These are phyloP conservation scores for Gamsiella multidivaricata DNA, from an alignment of 192 early-diverging fungal genomes.

Conservation along the genomic window DNA sequence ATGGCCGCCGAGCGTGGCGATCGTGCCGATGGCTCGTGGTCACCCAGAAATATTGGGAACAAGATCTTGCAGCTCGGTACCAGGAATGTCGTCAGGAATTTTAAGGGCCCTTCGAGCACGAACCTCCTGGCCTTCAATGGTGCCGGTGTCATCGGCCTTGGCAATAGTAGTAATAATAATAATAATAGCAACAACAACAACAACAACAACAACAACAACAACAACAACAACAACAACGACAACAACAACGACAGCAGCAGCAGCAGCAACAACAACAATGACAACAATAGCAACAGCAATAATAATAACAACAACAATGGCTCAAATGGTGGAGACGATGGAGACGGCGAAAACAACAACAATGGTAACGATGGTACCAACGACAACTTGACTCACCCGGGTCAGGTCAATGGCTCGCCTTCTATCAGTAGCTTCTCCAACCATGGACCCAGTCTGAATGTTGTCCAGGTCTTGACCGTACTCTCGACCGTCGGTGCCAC, in stretches of 20 bases:
- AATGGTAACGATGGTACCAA: background rate
- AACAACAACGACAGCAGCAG: background rate
- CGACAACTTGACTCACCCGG: background rate
- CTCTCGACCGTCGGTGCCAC: conserved; percentile 29
- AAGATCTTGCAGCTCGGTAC: conserved; percentile 44
- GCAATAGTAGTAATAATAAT: background rate
- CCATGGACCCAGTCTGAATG: conserved; percentile 24
- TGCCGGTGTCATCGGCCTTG: conserved; percentile 26
- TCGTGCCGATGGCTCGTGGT: conserved; percentile 33
- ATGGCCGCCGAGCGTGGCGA: conserved; percentile 34
- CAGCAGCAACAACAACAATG: background rate
- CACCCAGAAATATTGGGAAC: conserved; percentile 38
- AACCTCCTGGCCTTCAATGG: conserved; percentile 55
- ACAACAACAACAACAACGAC: background rate
- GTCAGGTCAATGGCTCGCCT: conserved; percentile 13
- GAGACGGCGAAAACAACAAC: background rate
- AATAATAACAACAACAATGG: background rate
- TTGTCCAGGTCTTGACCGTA: conserved; percentile 31
- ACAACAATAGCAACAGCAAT: background rate
- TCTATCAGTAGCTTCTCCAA: conserved; percentile 33
- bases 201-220: background rate
- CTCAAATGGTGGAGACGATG: background rate
- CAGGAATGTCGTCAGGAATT: conserved; percentile 37
- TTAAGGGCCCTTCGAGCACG: conserved; percentile 45
- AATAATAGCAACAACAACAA: background rate